These are phyloP conservation scores for Forsythia suspensa DNA, from an alignment of 257 asterid genomes.

Conservation along the genomic window DNA sequence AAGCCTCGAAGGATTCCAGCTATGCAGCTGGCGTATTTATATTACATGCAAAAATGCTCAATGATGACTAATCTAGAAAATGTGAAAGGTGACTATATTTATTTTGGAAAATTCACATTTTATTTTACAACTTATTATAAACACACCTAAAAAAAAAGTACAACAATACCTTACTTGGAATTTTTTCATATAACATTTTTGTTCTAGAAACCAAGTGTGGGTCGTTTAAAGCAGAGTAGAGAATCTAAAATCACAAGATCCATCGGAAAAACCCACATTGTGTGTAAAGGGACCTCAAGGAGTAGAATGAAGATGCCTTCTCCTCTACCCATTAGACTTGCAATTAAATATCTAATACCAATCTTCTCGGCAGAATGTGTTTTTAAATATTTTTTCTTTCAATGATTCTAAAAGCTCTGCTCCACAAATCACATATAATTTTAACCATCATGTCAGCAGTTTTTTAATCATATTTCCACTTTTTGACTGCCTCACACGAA, in stretches of 20 bases:
- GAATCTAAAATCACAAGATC: background rate
- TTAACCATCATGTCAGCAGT: background rate
- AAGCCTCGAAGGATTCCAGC: background rate
- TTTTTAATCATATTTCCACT: background rate
- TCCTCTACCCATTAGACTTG: slow-evolving; percentile 7
- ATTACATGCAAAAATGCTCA: background rate
- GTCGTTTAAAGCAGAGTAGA: background rate
- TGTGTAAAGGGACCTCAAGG: background rate
- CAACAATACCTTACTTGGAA: background rate
- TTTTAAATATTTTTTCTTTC: too few species aligned
- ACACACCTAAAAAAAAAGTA: background rate
- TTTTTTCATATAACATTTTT: background rate
- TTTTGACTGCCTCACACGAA: slow-evolving; percentile 1
- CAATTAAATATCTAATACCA: slow-evolving; percentile 12
- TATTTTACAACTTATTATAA: background rate
- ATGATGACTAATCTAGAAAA: background rate
- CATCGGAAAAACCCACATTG: background rate
- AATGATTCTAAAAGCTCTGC: too few species aligned
- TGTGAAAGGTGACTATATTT: background rate
- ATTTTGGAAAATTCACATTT: background rate
- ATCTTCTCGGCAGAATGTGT: too few species aligned
- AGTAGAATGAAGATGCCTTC: background rate
- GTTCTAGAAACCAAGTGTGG: background rate
- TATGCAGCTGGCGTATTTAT: background rate
- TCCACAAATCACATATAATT: background rate